A percentile compares a stretch with the other conserved stretches of the same genome.
Conservation (phyloP, 371 early-diverging fungal species). For the Rhizoclosmatium hyalinum region DNA sequence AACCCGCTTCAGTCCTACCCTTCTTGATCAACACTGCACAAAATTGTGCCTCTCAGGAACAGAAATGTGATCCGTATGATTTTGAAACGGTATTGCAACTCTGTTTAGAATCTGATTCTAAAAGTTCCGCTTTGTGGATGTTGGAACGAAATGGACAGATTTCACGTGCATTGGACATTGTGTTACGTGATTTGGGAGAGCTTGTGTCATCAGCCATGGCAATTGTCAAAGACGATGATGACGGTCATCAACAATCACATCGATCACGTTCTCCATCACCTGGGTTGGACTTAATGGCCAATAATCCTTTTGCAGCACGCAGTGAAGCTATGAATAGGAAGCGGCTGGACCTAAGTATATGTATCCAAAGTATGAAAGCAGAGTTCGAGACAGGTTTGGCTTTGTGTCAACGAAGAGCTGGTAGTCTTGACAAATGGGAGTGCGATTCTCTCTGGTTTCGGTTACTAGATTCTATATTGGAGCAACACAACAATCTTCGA, state of each 20-base stretch:
- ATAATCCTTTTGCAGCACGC: constrained; percentile 21
- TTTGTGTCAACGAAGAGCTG: constrained; percentile 18
- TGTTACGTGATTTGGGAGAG: constrained; percentile 68
- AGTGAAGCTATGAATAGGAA: constrained; percentile 8
- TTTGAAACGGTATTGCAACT: constrained; percentile 62
- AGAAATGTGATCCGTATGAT: constrained; percentile 58
- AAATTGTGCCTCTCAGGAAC: constrained; percentile 40
- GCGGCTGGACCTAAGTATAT: constrained; percentile 1
- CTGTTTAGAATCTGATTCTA: constrained; percentile 67
- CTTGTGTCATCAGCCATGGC: constrained; percentile 54
- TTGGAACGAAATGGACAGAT: constrained; percentile 75
- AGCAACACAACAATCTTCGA: constrained; percentile 11
- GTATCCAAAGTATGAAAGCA: constrained; percentile 6
- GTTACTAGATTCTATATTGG: constrained; percentile 17
- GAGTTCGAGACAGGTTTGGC: constrained; percentile 4
- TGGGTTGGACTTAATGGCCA: neutral
- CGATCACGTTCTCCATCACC: constrained; percentile 2
- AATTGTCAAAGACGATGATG: constrained; percentile 42
- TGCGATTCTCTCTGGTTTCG: constrained; percentile 29
- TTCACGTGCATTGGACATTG: constrained; percentile 69
- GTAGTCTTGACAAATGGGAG: constrained; percentile 16
- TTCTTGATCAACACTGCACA: constrained; percentile 63
- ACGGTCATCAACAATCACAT: neutral
- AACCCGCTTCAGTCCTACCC: constrained; percentile 69
- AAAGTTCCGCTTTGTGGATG: constrained; percentile 81